These are phyloP conservation scores for Oemleria cerasiformis DNA, from an alignment of 306 rosid genomes.

Conservation along the genomic window DNA sequence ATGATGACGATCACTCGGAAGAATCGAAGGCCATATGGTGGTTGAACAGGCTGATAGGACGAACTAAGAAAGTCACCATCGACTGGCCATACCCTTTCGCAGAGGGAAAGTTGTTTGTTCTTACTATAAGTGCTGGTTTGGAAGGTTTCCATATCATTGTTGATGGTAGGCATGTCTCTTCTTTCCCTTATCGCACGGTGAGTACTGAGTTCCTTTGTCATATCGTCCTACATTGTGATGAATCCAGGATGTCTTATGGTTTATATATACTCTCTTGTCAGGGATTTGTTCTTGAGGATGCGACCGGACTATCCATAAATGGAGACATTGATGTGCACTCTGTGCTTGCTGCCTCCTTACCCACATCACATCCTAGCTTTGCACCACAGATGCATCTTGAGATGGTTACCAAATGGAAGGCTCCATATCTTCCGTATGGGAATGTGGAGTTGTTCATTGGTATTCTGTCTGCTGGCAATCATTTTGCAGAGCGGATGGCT, in stretches of 20 bases:
- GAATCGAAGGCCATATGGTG: slow-evolving; percentile 90
- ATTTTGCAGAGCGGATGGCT: slow-evolving; percentile 96
- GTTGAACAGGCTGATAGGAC: slow-evolving; percentile 82
- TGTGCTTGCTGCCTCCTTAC: slow-evolving; percentile 74
- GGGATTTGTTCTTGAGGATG: slow-evolving; percentile 98
- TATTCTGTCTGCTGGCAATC: slow-evolving; percentile 92
- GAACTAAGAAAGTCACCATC: slow-evolving; percentile 60
- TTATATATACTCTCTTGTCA: slow-evolving; percentile 25
- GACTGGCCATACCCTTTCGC: slow-evolving; percentile 96
- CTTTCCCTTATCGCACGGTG: slow-evolving; percentile 94
- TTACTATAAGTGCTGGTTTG: slow-evolving; percentile 82
- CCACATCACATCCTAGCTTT: slow-evolving; percentile 90
- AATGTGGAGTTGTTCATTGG: slow-evolving; percentile 79
- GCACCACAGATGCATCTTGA: slow-evolving; percentile 83
- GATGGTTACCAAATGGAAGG: slow-evolving; percentile 72
- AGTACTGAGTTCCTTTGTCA: slow-evolving; percentile 39
- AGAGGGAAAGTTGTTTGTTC: slow-evolving; percentile 84
- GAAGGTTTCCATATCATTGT: slow-evolving; percentile 93
- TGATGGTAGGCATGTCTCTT: slow-evolving; percentile 83
- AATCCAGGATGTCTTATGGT: slow-evolving; percentile 1
- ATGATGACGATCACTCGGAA: slow-evolving; percentile 63
- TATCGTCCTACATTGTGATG: slow-evolving; percentile 14
- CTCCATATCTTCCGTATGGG: slow-evolving; percentile 46
- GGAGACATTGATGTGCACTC: slow-evolving; percentile 89
- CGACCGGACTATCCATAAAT: slow-evolving; percentile 78